A percentile compares a stretch with the other conserved stretches of the same genome.
Conservation (phyloP, 2,329 filamentous ascomycete species). For the Alternaria burnsii region DNA sequence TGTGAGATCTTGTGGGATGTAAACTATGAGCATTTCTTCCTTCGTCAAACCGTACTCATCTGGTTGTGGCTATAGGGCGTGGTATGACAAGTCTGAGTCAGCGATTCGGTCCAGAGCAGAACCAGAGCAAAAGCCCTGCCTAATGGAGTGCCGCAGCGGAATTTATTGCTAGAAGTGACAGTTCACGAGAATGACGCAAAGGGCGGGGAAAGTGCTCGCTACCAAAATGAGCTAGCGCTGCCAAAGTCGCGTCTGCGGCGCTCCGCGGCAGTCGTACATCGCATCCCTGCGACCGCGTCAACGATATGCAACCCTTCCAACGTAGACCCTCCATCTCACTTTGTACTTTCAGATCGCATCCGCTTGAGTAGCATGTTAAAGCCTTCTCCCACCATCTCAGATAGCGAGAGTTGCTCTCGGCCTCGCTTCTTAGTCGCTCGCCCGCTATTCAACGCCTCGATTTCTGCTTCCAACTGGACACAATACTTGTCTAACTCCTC, state of each 20-base stretch:
- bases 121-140: not conserved
- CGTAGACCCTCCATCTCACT: not conserved
- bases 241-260: constrained; percentile 7
- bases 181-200: constrained; percentile 18
- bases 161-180: constrained; percentile 10
- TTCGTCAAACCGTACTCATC: not conserved
- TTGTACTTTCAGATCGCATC: not conserved
- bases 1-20: not conserved
- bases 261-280: constrained; percentile 8
- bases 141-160: constrained; percentile 1
- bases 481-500: constrained; percentile 8
- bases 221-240: constrained; percentile 12
- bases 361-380: not conserved
- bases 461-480: not conserved
- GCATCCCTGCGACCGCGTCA: not conserved
- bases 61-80: not conserved
- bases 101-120: not conserved
- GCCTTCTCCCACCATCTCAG: not conserved
- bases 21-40: not conserved
- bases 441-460: not conserved
- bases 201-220: constrained; percentile 8
- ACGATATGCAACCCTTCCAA: not conserved
- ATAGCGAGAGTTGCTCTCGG: not conserved
- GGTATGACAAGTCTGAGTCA: not conserved
- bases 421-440: not conserved